Conservation (phyloP, 1,139 yeast genomes). For the Lodderomyces beijingensis region DNA sequence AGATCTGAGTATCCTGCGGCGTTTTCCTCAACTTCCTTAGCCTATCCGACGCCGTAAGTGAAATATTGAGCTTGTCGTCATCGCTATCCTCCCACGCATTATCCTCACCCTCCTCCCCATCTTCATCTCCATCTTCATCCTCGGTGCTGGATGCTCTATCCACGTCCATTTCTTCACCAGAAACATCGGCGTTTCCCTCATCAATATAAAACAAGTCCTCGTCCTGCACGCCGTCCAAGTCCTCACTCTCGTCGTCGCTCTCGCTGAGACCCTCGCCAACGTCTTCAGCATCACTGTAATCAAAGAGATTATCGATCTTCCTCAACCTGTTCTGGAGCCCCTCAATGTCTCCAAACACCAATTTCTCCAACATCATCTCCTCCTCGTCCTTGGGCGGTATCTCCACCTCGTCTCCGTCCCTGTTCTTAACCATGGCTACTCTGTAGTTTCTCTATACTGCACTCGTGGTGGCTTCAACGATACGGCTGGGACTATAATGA, state of each 20-base stretch:
- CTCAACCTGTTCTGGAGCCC: slow-evolving; percentile 71
- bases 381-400: slow-evolving; percentile 77
- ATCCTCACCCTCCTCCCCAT: slow-evolving; percentile 29
- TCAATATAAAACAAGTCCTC: slow-evolving; percentile 67
- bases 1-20: slow-evolving; percentile 54
- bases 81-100: slow-evolving; percentile 92
- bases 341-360: slow-evolving; percentile 84
- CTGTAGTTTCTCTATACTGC: too few species aligned
- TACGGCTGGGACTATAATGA: not conserved
- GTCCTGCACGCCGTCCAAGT: slow-evolving; percentile 41
- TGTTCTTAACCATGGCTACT: slow-evolving; percentile 25
- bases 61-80: slow-evolving; percentile 68
- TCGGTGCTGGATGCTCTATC: slow-evolving; percentile 24
- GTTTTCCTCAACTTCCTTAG: slow-evolving; percentile 67
- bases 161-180: slow-evolving; percentile 32
- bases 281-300: slow-evolving; percentile 27
- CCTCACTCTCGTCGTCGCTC: slow-evolving; percentile 19
- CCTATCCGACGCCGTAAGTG: slow-evolving; percentile 57
- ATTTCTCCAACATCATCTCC: slow-evolving; percentile 70
- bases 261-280: slow-evolving; percentile 8
- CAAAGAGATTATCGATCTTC: slow-evolving; percentile 53
- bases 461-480: not conserved
- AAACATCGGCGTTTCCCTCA: slow-evolving; percentile 36
- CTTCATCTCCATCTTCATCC: slow-evolving; percentile 28
- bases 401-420: slow-evolving; percentile 27